Base-by-base conservation (phyloP, 805 yeast genomes). In the Geotrichum ghanense region DNA sequence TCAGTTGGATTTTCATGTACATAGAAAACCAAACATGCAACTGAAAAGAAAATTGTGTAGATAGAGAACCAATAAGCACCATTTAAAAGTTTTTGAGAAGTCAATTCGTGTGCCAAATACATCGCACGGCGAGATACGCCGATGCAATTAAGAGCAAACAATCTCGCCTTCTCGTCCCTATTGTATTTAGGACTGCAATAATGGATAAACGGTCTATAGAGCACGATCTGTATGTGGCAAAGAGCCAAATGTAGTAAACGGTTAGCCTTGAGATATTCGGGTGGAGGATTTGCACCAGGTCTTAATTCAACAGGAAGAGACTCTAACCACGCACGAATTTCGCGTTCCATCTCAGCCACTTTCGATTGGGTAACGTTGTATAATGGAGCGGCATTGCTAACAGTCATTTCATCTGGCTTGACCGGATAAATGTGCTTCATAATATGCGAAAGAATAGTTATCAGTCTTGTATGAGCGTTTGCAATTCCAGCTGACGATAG, bases 51-150 rank as follows among this genome's bases (percentile, higher is more conserved):
- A 3, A 88, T 81, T 0, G 95, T 85, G 61, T 88, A 88, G 58
- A 84, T 83, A 4, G 92, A 79, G 59, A 86, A 88, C 95, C 95
- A 87, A 59, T 88, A 89, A 1, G 92, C 83, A 0, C 95, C 95
- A 52, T 80, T 76, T 35, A 88, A 67, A 62, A 85, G 70, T 48
- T 80, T 72, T 51, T 79, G 76, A 52, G 76, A 73, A 51, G 83
- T 79, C 87, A 88, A 78, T 57, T 82, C 87, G 54, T 83, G 78
- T 0, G 95, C 87, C 48, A 86, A 61, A 55, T 80, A 79, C 16
- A 88, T 88, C 23, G 84, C 94, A 56, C 82, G 77, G 48, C 92
- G 71, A 0, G 95, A 89, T 7, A 85, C 87, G 53, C 81, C 78
- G 46, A 88, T 81, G 65, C 96, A 88, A 55, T 83, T 83, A 55